Percentiles rank a stretch among this genome's conserved stretches.
Conservation (phyloP, 108 stramenopile species). For the Bacterosira constricta region DNA sequence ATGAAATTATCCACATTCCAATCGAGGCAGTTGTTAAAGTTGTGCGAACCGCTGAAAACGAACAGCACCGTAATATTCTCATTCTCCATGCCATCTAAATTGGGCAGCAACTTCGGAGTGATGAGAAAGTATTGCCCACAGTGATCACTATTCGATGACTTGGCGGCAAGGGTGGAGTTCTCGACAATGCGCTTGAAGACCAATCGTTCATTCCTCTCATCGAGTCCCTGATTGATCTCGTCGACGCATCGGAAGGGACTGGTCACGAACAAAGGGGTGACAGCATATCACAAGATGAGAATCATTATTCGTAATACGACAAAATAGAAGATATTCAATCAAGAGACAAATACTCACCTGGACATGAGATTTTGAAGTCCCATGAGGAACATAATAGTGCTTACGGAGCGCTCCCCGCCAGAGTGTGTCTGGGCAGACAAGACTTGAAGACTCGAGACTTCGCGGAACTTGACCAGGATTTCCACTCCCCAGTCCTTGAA, state of each 20-base stretch:
- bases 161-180: slow-evolving; percentile 69
- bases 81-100: slow-evolving; percentile 92
- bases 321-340: no score
- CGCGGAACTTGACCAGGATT: slow-evolving; percentile 91
- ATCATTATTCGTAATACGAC: no score
- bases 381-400: slow-evolving; percentile 98
- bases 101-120: slow-evolving; percentile 98
- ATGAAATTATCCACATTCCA: slow-evolving; percentile 58
- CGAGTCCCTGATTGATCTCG: slow-evolving; percentile 99
- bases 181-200: slow-evolving; percentile 93
- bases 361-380: slow-evolving; percentile 93
- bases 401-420: slow-evolving; percentile 95
- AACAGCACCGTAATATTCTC: slow-evolving; percentile 88
- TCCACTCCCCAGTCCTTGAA: slow-evolving; percentile 89
- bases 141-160: slow-evolving; percentile 55
- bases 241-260: slow-evolving; percentile 98
- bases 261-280: no score
- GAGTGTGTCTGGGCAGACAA: slow-evolving; percentile 90
- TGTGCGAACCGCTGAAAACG: slow-evolving; percentile 88
- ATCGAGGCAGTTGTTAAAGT: slow-evolving; percentile 38
- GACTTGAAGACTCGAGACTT: slow-evolving; percentile 62
- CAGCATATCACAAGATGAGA: no score
- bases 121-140: slow-evolving; percentile 96
- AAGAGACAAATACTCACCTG: no score
- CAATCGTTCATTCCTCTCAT: slow-evolving; percentile 93